Evolutionary conservation across 2,329 filamentous ascomycete genomes (phyloP), one percentile per base, ranked within the genome.

Genomic region (Capronia coronata): DNA sequence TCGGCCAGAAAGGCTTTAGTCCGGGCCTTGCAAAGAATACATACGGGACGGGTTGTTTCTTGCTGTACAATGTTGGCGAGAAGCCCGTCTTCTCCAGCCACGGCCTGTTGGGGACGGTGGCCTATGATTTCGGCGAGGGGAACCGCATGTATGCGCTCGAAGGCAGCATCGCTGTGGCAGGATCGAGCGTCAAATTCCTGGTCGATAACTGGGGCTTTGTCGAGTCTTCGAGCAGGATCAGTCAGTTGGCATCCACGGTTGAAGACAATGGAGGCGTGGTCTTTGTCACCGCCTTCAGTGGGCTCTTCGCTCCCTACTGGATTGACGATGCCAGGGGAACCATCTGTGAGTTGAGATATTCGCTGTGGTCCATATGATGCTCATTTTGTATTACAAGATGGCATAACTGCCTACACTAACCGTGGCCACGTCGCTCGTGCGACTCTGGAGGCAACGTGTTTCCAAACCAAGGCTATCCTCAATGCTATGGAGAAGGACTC

Each of bases 261-360:
- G 67, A 76, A 34, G 84, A 94, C 66, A 94, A 84, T 53, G 89
- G 87, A 48, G 88, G 89, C 5, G 83, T 88, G 46, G 80, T 90
- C 14, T 83, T 95, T 61, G 89, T 95, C 52, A 94, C 89, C 2
- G 89, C 89, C 1, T 95, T 94, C 66, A 89, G 84, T 66, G 89
- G 89, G 46, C 76, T 95, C 1, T 94, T 94, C 65, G 89, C 88
- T 1, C 89, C 89, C 0, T 94, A 94, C 68, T 95, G 89, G 89
- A 91, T 94, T 53, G 88, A 94, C 64, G 87, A 94, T 68, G 87
- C 87, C 18, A 85, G 89, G 66, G 89, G 89, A 52, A 94, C 88
- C 3, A 80, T 93, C 48, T 90, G 43, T 46, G 42, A 42, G 43
- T 43, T 25, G 29, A n/a, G 7, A 9, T 11, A 14, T 41, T 8